phyloP scores from a whole-genome alignment of 2,329 filamentous ascomycete genomes.

The Fusarium sterilihyphosum region DNA sequence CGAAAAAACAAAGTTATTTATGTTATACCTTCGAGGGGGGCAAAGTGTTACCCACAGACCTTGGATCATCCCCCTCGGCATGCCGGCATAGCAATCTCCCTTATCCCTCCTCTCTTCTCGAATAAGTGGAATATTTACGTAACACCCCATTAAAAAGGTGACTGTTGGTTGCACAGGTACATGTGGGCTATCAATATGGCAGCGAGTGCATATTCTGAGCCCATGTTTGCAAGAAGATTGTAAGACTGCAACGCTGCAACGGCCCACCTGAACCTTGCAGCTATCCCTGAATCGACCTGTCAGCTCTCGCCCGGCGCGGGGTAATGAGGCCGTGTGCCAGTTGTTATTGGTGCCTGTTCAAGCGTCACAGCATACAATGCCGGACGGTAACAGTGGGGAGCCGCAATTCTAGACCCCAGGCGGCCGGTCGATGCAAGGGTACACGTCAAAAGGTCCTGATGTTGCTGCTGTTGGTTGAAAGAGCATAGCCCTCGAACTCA shows the following conservation, averaged over 20 bases:
- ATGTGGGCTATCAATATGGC: not conserved
- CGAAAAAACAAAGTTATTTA: not conserved
- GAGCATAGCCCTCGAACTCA: not conserved
- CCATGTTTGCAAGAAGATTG: not conserved
- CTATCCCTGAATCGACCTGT: not conserved
- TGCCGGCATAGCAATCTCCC: not conserved
- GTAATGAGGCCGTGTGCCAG: not conserved
- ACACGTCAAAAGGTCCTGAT: not conserved
- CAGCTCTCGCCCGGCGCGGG: not conserved
- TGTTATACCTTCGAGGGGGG: not conserved
- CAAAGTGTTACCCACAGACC: not conserved
- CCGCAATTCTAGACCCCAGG: not conserved
- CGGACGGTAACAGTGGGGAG: not conserved
- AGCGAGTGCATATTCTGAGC: not conserved
- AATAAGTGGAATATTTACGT: not conserved
- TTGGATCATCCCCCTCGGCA: not conserved
- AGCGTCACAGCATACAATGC: not conserved
- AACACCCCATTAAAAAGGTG: not conserved
- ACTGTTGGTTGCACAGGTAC: not conserved
- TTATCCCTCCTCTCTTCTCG: not conserved
- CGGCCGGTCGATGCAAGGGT: not conserved
- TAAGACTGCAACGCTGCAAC: not conserved
- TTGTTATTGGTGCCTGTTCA: not conserved
- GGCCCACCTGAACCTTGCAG: not conserved
- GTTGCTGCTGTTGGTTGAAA: not conserved